These are phyloP conservation scores for Botrytis medusae DNA, from an alignment of 2,329 filamentous ascomycete genomes.

Conservation along the genomic window DNA sequence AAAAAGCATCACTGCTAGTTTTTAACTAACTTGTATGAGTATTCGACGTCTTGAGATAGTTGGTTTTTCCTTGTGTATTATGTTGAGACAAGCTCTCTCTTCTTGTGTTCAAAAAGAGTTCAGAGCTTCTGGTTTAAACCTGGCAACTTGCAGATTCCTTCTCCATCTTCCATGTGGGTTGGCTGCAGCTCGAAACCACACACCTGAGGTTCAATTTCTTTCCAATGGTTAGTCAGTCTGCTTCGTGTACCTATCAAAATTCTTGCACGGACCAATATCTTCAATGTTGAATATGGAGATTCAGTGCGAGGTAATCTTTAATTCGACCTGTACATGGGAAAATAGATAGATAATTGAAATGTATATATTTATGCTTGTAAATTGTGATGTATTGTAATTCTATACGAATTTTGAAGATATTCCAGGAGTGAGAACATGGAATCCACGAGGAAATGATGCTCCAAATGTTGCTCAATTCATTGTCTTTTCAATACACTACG, in stretches of 20 bases:
- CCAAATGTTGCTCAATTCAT: constrained; percentile 10
- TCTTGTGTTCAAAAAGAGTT: constrained; percentile 15
- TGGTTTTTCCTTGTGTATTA: neutral
- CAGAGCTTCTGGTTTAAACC: constrained; percentile 19
- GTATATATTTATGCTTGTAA: constrained; percentile 2
- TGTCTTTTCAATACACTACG: constrained; percentile 19
- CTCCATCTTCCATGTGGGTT: constrained; percentile 15
- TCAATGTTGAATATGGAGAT: constrained; percentile 17
- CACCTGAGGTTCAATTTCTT: constrained; percentile 9
- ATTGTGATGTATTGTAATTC: constrained; percentile 1
- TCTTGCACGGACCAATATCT: constrained; percentile 10
- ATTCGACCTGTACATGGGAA: constrained; percentile 3
- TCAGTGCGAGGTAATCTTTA: constrained; percentile 15
- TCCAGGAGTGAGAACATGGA: neutral
- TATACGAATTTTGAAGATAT: neutral
- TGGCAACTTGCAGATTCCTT: constrained; percentile 14
- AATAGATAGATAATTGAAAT: constrained; percentile 14
- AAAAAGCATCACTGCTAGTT: constrained; percentile 18
- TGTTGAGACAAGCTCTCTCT: constrained; percentile 11
- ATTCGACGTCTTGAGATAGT: neutral
- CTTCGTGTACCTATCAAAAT: constrained; percentile 14
- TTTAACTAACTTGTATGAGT: neutral
- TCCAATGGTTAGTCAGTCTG: neutral
- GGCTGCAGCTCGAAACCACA: constrained; percentile 12
- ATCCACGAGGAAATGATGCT: neutral